Conservation (phyloP, 345 rosid species). For the Gossypium thurberi region DNA sequence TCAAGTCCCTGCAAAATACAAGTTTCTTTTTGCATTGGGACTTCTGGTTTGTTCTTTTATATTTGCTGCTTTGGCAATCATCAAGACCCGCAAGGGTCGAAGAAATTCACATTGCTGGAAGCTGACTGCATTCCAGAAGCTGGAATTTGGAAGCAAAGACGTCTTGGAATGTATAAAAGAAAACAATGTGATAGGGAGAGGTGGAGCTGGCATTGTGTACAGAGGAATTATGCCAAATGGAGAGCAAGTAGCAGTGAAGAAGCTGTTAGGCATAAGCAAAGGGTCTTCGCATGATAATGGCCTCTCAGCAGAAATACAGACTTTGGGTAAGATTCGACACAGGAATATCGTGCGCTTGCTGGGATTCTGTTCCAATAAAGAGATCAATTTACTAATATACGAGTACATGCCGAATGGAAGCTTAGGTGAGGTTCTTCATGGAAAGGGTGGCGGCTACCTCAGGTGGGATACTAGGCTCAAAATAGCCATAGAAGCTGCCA, state of each 20-base stretch:
- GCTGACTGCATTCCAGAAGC: constrained; percentile 75
- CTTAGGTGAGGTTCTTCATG: constrained; percentile 82
- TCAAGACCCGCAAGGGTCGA: constrained; percentile 44
- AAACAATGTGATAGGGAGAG: constrained; percentile 77
- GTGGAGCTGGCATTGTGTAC: constrained; percentile 90
- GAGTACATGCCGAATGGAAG: constrained; percentile 96
- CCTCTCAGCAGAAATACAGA: constrained; percentile 78
- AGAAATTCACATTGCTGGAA: constrained; percentile 59
- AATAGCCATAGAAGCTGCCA: constrained; percentile 86
- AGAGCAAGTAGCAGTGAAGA: constrained; percentile 79
- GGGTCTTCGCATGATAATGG: constrained; percentile 77
- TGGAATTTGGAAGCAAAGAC: constrained; percentile 63
- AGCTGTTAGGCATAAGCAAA: constrained; percentile 59
- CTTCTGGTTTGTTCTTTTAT: constrained; percentile 60
- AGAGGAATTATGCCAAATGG: constrained; percentile 83
- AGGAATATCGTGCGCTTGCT: constrained; percentile 83
- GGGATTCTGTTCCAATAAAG: constrained; percentile 79
- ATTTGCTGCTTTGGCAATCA: constrained; percentile 56
- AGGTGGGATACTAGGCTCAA: constrained; percentile 73
- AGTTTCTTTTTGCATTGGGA: constrained; percentile 73
- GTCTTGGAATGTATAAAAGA: constrained; percentile 86
- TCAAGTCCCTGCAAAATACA: constrained; percentile 43
- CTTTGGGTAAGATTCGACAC: constrained; percentile 81
- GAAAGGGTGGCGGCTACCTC: constrained; percentile 62
- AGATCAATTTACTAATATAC: constrained; percentile 74